Evolutionary conservation across 2,329 filamentous ascomycete genomes (phyloP).

Genomic region (Aspergillus fijiensis): DNA sequence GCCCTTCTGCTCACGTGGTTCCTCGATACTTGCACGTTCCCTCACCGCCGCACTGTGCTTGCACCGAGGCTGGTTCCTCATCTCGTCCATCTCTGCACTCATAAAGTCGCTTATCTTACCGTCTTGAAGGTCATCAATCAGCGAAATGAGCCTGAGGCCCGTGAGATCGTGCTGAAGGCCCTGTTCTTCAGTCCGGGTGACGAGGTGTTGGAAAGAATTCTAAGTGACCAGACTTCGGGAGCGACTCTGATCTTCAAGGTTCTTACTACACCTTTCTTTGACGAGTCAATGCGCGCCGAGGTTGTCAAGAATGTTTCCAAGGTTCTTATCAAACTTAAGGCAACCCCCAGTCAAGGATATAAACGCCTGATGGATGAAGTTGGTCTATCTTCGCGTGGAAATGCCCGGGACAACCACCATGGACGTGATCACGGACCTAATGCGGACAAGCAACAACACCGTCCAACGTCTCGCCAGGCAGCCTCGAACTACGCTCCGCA

Average conservation of each 20-base stretch:
- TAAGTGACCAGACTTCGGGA: conserved; percentile 87
- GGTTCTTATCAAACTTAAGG: conserved; percentile 85
- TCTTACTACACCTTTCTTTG: conserved; percentile 93
- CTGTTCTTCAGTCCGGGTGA: conserved; percentile 90
- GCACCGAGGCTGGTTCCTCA: conserved; percentile 90
- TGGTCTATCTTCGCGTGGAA: conserved; percentile 65
- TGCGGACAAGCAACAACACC: conserved; percentile 44
- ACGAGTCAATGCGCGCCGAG: conserved; percentile 82
- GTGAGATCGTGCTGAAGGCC: conserved; percentile 84
- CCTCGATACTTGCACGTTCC: conserved; percentile 95
- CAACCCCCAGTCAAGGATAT: conserved; percentile 91
- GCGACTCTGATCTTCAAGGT: conserved; percentile 98
- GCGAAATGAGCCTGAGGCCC: conserved; percentile 86
- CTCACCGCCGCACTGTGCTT: conserved; percentile 82
- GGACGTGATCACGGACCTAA: conserved; percentile 39
- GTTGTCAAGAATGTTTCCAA: conserved; percentile 90
- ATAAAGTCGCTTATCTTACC: conserved; percentile 96
- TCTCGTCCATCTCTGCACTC: conserved; percentile 91
- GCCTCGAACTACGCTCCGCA: conserved; percentile 38
- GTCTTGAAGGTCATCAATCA: conserved; percentile 99
- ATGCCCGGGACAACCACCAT: conserved; percentile 41
- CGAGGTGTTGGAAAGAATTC: conserved; percentile 81
- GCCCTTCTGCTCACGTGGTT: conserved; percentile 95
- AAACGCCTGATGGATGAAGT: conserved; percentile 99
- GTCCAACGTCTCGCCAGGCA: conserved; percentile 44